phyloP scores from a whole-genome alignment of 1,284 basidiomycete genomes.

The Pseudozyma tsukubaensis region DNA sequence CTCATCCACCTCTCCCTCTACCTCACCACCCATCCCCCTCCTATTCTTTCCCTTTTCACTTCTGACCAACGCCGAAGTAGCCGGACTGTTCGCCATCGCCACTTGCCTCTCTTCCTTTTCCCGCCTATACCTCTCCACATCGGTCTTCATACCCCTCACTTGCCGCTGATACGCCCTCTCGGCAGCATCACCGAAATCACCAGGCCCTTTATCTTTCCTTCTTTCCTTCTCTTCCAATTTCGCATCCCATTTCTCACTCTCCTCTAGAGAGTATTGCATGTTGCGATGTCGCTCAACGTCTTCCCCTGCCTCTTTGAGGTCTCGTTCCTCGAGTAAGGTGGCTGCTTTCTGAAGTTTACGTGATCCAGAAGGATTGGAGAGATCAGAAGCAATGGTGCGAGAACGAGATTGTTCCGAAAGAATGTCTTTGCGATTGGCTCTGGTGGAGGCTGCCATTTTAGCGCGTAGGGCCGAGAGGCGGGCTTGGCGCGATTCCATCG shows the following conservation, averaged over 20 bases:
- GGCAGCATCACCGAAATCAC: slow-evolving; percentile 92
- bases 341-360: slow-evolving; percentile 76
- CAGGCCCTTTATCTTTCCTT: slow-evolving; percentile 82
- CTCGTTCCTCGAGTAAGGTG: slow-evolving; percentile 83
- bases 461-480: slow-evolving; percentile 27
- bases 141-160: slow-evolving; percentile 84
- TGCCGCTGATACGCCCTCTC: slow-evolving; percentile 90
- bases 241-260: slow-evolving; percentile 93
- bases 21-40: not conserved
- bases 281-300: slow-evolving; percentile 81
- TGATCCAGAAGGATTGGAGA: slow-evolving; percentile 20
- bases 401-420: slow-evolving; percentile 48
- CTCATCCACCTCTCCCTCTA: slow-evolving; percentile 1
- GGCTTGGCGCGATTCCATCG: slow-evolving; percentile 38
- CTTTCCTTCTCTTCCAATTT: slow-evolving; percentile 80
- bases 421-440: slow-evolving; percentile 59
- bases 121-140: slow-evolving; percentile 83
- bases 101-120: slow-evolving; percentile 77
- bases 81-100: slow-evolving; percentile 1
- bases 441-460: slow-evolving; percentile 50
- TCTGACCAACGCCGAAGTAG: not conserved
- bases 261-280: slow-evolving; percentile 93
- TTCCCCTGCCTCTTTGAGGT: slow-evolving; percentile 85
- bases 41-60: not conserved
- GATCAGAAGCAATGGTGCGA: slow-evolving; percentile 38